Conservation (phyloP, 768 basidiomycete species). For the Boletus rex-veris region DNA sequence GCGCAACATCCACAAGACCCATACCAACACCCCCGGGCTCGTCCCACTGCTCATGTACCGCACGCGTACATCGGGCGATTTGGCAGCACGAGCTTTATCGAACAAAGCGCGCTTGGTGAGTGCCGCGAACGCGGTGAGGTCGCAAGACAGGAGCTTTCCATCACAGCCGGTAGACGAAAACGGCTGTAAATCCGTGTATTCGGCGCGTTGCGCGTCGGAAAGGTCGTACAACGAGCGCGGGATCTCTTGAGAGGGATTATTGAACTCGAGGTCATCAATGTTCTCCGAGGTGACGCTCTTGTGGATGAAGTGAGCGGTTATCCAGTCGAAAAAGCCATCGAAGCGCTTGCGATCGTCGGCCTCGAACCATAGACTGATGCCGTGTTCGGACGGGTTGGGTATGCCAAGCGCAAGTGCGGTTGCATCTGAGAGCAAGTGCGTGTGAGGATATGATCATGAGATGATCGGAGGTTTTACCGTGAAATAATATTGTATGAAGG, state of each 20-base stretch:
- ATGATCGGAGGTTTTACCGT: constrained; percentile 8
- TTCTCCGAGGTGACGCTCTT: constrained; percentile 16
- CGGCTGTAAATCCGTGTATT: constrained; percentile 7
- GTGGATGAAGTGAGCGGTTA: constrained; percentile 14
- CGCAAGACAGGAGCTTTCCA: constrained; percentile 12
- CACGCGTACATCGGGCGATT: constrained; percentile 13
- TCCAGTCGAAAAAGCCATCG: constrained; percentile 16
- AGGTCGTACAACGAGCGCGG: constrained; percentile 13
- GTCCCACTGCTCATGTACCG: constrained; percentile 18
- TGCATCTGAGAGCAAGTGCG: constrained; percentile 5
- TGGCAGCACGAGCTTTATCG: constrained; percentile 8
- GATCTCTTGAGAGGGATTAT: neutral
- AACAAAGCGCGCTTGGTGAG: constrained; percentile 18
- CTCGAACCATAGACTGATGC: neutral
- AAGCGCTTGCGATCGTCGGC: constrained; percentile 10
- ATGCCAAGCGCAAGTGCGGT: constrained; percentile 5
- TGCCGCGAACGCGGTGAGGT: neutral
- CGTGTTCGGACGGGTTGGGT: neutral
- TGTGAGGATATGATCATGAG: neutral
- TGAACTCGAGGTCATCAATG: constrained; percentile 16
- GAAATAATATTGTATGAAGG: constrained; percentile 18
- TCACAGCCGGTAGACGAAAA: constrained; percentile 9
- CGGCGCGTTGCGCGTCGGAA: constrained; percentile 8
- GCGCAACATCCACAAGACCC: constrained; percentile 10
- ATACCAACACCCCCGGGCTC: constrained; percentile 8